phyloP scores from a whole-genome alignment of 1,284 basidiomycete species.

The Malassezia arunalokei region DNA sequence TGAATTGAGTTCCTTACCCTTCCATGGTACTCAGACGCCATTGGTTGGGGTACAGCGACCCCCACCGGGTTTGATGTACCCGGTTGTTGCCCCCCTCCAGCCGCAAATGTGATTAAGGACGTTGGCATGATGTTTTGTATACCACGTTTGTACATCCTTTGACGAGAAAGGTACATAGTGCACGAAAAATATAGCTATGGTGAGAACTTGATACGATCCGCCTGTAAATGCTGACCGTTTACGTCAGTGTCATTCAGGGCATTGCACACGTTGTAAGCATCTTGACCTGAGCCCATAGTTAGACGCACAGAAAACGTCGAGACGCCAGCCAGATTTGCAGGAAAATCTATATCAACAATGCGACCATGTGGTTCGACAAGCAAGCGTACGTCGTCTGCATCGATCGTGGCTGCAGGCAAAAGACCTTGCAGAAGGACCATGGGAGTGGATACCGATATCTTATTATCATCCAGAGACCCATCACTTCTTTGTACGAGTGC shows the following conservation, averaged over 20 bases:
- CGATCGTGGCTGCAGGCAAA: constrained; percentile 16
- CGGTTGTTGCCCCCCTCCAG: too few species aligned
- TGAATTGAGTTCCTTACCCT: constrained; percentile 53
- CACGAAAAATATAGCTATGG: too few species aligned
- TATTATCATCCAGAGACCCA: neutral
- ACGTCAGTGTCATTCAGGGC: neutral
- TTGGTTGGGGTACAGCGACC: too few species aligned
- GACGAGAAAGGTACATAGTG: too few species aligned
- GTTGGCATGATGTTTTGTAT: too few species aligned
- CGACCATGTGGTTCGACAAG: constrained; percentile 16
- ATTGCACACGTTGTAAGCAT: neutral
- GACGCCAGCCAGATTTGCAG: neutral
- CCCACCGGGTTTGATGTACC: too few species aligned
- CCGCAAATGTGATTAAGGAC: too few species aligned
- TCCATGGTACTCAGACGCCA: too few species aligned
- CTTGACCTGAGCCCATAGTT: neutral
- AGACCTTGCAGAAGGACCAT: constrained; percentile 18
- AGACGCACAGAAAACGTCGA: constrained; percentile 3
- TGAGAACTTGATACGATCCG: too few species aligned
- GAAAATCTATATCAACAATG: neutral
- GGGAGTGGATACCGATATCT: neutral
- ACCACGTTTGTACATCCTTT: too few species aligned
- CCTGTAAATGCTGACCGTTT: constrained; percentile 3
- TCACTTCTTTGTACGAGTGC: constrained; percentile 38
- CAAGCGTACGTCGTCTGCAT: constrained; percentile 18